Evolutionary conservation across 352 stramenopile genomes (phyloP).

Genomic region (Phytophthora meadii): DNA sequence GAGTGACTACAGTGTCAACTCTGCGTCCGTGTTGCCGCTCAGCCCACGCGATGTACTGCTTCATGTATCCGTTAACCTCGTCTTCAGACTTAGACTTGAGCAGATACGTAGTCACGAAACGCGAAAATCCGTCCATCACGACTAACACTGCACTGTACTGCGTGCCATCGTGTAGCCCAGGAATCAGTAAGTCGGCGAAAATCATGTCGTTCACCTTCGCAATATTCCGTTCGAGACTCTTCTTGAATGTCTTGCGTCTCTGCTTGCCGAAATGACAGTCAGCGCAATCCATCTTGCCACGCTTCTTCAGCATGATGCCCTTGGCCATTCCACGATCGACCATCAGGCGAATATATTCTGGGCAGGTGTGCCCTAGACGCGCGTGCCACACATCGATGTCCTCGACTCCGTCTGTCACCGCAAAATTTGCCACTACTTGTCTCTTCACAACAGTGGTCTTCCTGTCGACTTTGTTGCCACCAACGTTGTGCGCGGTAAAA

Average conservation of each 20-base stretch:
- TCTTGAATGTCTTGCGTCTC: slow-evolving; percentile 11
- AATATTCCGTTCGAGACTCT: slow-evolving; percentile 9
- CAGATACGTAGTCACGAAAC: slow-evolving; percentile 11
- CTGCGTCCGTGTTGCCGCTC: not conserved
- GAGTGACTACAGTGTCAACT: not conserved
- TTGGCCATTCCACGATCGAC: slow-evolving; percentile 18
- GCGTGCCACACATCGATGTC: slow-evolving; percentile 15
- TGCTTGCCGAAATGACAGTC: slow-evolving; percentile 24
- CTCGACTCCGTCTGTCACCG: slow-evolving; percentile 11
- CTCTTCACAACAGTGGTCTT: slow-evolving; percentile 4
- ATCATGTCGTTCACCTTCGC: slow-evolving; percentile 14
- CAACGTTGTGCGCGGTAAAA: slow-evolving; percentile 12
- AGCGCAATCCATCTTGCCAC: slow-evolving; percentile 13
- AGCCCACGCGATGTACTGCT: slow-evolving; percentile 3
- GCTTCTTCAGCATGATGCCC: slow-evolving; percentile 20
- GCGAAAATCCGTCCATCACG: slow-evolving; percentile 16
- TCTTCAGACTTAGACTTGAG: slow-evolving; percentile 5
- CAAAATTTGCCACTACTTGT: slow-evolving; percentile 16
- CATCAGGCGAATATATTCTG: slow-evolving; percentile 20
- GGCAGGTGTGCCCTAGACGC: slow-evolving; percentile 5
- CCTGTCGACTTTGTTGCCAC: not conserved
- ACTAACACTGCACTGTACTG: slow-evolving; percentile 8
- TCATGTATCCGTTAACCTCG: slow-evolving; percentile 8
- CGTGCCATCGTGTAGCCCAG: slow-evolving; percentile 8
- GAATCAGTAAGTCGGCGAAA: slow-evolving; percentile 22